Evolutionary conservation across 306 rosid species (phyloP), one percentile per base, ranked within the genome.

Genomic region (Arachis hypogaea): DNA sequence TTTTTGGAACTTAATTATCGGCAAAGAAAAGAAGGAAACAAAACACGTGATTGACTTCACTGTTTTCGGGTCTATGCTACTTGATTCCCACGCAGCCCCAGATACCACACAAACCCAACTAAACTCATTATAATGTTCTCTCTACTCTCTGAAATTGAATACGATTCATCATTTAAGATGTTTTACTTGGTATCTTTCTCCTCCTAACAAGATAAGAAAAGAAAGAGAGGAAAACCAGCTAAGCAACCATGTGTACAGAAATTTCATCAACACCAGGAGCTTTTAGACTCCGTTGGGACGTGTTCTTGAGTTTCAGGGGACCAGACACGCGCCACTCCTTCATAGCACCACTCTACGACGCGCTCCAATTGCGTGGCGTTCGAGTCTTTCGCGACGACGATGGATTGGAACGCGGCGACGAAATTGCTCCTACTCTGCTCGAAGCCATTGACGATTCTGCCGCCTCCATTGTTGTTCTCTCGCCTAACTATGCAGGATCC

Each of bases 231-330:
- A 46, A 5, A 8, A 10, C 11, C 4, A 5, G 11, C 50, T 3
- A 7, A 46, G 2, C 12, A 46, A 46, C 9, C 12, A 8, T 8
- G 51, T 43, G 7, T 11, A 50, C 5, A 50, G 18, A 50, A 0
- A 50, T 50, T 50, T 14, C 79, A 29, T 18, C 74, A 7, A 44
- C 83, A 14, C 46, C 65, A 11, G 82, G 63, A 50, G 78, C 43
- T 9, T 73, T 51, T 58, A 59, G 83, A 66, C 75, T 73, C 22
- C 66, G 60, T 0, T 79, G 83, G 76, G 83, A 79, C 58, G 86
- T 85, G 22, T 85, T 82, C 69, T 40, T 85, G 49, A 85, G 89
- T 68, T 85, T 85, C 67, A 63, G 88, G 51, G 89, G 86, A 11
- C 43, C 29, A 11, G 86, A 85, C 43, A 79, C 84, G 1, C 86